Percentiles rank a stretch among this genome's conserved stretches.
phyloP scores from a whole-genome alignment of 805 yeast genomes.

The Ogataea trehalophila region DNA sequence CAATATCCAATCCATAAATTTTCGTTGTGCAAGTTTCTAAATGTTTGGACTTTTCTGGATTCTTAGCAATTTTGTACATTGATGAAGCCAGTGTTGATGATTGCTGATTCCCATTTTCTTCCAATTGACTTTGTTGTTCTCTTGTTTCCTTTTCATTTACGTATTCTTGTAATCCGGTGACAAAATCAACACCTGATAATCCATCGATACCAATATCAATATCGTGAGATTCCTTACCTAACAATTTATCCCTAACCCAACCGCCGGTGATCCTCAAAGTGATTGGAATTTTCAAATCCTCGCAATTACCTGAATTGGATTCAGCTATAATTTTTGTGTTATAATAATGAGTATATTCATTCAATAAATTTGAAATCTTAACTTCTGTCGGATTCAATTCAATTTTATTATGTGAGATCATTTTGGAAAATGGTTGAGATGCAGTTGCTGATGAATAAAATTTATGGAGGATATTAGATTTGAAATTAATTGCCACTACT shows the following conservation, averaged over 20 bases:
- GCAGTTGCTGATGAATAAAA: no score
- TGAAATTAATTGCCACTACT: no score
- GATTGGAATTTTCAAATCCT: conserved; percentile 10
- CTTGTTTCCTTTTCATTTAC: conserved; percentile 26
- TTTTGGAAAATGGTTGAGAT: no score
- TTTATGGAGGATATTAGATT: no score
- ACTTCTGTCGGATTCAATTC: conserved; percentile 19
- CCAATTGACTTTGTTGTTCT: conserved; percentile 3
- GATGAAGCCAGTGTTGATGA: conserved; percentile 23
- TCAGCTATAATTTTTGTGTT: conserved; percentile 12
- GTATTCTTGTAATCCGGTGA: conserved; percentile 55
- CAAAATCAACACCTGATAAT: conserved; percentile 84
- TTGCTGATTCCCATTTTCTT: conserved; percentile 2
- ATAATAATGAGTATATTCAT: conserved; percentile 23
- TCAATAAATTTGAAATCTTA: conserved; percentile 21
- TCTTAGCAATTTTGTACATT: conserved; percentile 79
- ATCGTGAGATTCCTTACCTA: conserved; percentile 79
- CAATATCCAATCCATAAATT: conserved; percentile 78
- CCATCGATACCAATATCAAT: conserved; percentile 87
- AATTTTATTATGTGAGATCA: conserved; percentile 5
- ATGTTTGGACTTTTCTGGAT: conserved; percentile 95
- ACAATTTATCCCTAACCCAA: conserved; percentile 93
- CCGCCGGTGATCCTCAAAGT: conserved; percentile 86
- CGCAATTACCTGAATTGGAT: not conserved
- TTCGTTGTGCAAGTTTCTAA: conserved; percentile 94